Conservation (phyloP, 345 rosid genomes). For the Syzygium oleosum region DNA sequence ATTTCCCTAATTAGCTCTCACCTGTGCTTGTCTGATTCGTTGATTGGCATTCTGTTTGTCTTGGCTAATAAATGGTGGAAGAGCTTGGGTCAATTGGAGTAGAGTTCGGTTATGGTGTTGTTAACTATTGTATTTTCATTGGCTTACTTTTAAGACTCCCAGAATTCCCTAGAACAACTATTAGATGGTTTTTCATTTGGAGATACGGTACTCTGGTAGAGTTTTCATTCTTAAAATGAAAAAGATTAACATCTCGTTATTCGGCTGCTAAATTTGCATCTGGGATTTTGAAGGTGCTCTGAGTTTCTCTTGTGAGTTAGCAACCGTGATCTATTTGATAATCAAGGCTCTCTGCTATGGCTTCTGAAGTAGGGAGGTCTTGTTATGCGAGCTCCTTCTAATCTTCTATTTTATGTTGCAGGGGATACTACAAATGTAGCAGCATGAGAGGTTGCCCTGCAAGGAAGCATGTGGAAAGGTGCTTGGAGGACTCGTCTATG, state of each 20-base stretch:
- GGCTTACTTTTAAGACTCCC: not conserved
- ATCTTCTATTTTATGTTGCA: constrained; percentile 15
- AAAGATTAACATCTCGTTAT: not conserved
- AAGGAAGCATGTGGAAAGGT: constrained; percentile 97
- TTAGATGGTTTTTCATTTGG: not conserved
- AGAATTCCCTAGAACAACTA: not conserved
- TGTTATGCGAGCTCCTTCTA: not conserved
- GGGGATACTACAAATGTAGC: constrained; percentile 99
- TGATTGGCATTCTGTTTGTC: not conserved
- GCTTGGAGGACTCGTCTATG: constrained; percentile 88
- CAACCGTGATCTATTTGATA: not conserved
- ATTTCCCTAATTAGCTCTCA: not conserved
- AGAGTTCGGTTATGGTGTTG: not conserved
- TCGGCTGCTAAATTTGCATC: not conserved
- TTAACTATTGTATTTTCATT: not conserved
- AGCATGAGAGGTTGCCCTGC: constrained; percentile 99
- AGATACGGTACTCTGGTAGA: not conserved
- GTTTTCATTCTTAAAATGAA: not conserved
- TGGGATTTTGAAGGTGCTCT: not conserved
- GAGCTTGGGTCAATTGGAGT: not conserved
- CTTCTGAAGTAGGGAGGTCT: not conserved
- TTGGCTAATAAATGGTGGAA: not conserved
- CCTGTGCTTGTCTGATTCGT: not conserved
- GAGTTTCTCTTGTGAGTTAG: not conserved
- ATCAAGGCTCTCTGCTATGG: not conserved